phyloP scores from a whole-genome alignment of 768 basidiomycete genomes.

The Suillus weaverae region DNA sequence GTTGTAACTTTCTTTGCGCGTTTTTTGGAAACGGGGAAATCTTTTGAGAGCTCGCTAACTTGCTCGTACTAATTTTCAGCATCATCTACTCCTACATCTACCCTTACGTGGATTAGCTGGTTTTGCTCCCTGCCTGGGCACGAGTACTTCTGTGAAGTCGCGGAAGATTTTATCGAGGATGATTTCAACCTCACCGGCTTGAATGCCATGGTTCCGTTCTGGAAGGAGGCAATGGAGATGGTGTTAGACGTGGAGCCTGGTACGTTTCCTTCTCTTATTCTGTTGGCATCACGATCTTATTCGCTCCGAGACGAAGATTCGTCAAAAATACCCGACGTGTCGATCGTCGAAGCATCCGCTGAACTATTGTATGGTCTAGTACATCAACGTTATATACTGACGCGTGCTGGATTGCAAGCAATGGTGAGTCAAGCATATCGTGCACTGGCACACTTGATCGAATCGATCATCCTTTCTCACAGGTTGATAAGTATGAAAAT shows the following conservation, averaged over 20 bases:
- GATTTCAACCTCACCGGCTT: slow-evolving; percentile 98
- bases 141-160: slow-evolving; percentile 98
- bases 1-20: background rate
- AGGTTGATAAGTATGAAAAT: slow-evolving; percentile 96
- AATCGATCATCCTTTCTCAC: slow-evolving; percentile 16
- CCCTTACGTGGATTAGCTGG: slow-evolving; percentile 95
- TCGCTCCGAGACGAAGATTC: slow-evolving; percentile 76
- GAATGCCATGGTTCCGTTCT: slow-evolving; percentile 95
- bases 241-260: slow-evolving; percentile 98
- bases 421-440: slow-evolving; percentile 62
- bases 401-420: slow-evolving; percentile 87
- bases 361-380: slow-evolving; percentile 97
- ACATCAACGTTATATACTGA: slow-evolving; percentile 96
- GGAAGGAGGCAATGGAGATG: slow-evolving; percentile 99
- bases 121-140: slow-evolving; percentile 94
- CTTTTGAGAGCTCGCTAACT: background rate
- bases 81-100: slow-evolving; percentile 88
- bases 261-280: slow-evolving; percentile 39
- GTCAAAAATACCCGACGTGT: slow-evolving; percentile 95
- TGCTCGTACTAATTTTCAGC: slow-evolving; percentile 41
- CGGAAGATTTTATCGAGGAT: slow-evolving; percentile 99
- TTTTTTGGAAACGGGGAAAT: slow-evolving; percentile 5
- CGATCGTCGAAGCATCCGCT: slow-evolving; percentile 96
- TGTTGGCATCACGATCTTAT: slow-evolving; percentile 18
- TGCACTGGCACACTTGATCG: slow-evolving; percentile 14